Conservation (phyloP, 1,139 yeast genomes). For the Arxiozyma telluris region DNA sequence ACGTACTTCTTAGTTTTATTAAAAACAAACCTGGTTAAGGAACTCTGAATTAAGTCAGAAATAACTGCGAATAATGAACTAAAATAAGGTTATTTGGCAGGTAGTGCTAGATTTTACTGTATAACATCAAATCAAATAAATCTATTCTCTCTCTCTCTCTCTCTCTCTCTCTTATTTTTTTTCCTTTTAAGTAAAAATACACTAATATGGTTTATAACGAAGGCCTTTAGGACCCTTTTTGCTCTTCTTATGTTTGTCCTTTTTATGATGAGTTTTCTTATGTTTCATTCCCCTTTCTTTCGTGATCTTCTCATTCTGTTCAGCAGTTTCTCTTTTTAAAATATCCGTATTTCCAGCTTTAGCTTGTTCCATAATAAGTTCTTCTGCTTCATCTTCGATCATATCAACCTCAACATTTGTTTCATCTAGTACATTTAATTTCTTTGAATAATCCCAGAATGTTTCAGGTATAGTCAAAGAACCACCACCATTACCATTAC, state of each 20-base stretch:
- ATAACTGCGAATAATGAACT: too few relatives aligned
- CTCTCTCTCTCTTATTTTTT: too few relatives aligned
- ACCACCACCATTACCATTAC: constrained; percentile 17
- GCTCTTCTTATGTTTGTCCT: constrained; percentile 9
- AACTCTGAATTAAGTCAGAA: too few relatives aligned
- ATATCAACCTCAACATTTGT: constrained; percentile 2
- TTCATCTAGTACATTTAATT: constrained; percentile 15
- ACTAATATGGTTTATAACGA: constrained; percentile 17
- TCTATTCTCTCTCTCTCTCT: too few relatives aligned
- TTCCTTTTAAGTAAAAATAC: too few relatives aligned
- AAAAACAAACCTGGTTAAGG: too few relatives aligned
- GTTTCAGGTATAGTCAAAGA: constrained; percentile 22
- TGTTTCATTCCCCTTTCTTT: constrained; percentile 1
- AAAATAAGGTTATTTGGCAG: too few relatives aligned
- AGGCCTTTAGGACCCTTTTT: constrained; percentile 10
- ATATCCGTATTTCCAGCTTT: too few relatives aligned
- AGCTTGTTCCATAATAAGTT: not conserved
- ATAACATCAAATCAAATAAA: too few relatives aligned
- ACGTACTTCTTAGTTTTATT: too few relatives aligned
- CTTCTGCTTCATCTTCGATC: not conserved
- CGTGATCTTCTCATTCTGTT: not conserved
- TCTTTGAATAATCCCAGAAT: constrained; percentile 26
- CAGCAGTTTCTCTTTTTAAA: not conserved
- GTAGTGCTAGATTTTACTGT: too few relatives aligned
- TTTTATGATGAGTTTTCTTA: constrained; percentile 6